Conservation (phyloP, 2,329 filamentous ascomycete species). For the Chaetomium sp. region DNA sequence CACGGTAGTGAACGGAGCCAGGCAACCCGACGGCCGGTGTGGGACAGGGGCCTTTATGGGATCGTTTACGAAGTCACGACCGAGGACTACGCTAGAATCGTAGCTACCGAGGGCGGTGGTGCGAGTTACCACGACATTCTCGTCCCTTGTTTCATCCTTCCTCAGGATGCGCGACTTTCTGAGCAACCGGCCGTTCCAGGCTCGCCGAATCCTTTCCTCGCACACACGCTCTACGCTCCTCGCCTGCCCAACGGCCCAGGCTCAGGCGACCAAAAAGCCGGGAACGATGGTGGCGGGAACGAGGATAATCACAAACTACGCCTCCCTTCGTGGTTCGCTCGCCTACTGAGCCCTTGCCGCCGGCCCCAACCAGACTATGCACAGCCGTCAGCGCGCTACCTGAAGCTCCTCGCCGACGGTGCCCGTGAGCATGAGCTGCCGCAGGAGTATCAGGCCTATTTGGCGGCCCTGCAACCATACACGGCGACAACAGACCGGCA, state of each 20-base stretch:
- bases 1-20: not conserved
- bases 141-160: slow-evolving; percentile 68
- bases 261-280: slow-evolving; percentile 17
- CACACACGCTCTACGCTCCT: slow-evolving; percentile 77
- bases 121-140: slow-evolving; percentile 76
- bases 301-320: slow-evolving; percentile 15
- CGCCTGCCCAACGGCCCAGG: slow-evolving; percentile 33
- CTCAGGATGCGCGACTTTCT: slow-evolving; percentile 53
- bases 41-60: slow-evolving; percentile 79
- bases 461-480: slow-evolving; percentile 64
- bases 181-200: slow-evolving; percentile 54
- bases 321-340: slow-evolving; percentile 37
- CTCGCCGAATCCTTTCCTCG: slow-evolving; percentile 61
- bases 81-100: slow-evolving; percentile 75
- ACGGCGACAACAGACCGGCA: slow-evolving; percentile 62
- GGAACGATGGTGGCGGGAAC: slow-evolving; percentile 18
- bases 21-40: slow-evolving; percentile 44
- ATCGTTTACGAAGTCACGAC: slow-evolving; percentile 92
- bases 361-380: slow-evolving; percentile 66
- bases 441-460: slow-evolving; percentile 66
- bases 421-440: slow-evolving; percentile 77
- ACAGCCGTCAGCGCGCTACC: slow-evolving; percentile 76
- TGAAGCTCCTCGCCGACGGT: slow-evolving; percentile 72
- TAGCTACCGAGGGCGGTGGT: slow-evolving; percentile 85
- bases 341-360: slow-evolving; percentile 36